These are phyloP conservation scores for Coemansia sp. DNA, from an alignment of 192 early-diverging fungal genomes.

Conservation along the genomic window DNA sequence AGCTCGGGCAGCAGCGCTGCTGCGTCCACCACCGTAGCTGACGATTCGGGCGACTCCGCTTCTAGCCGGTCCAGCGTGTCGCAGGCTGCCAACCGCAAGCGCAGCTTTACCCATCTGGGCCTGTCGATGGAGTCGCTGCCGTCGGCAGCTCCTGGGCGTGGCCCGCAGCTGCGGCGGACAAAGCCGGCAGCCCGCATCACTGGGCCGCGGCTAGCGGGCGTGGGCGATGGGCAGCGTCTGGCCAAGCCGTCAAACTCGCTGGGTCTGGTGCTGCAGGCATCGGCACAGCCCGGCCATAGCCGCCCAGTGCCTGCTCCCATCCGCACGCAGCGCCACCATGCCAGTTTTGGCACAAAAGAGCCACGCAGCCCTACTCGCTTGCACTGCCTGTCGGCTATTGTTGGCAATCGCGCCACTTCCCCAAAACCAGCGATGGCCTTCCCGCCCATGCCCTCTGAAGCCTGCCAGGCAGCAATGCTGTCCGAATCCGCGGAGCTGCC, in stretches of 20 bases:
- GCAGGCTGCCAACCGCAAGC: conserved; percentile 47
- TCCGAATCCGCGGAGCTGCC: conserved; percentile 13
- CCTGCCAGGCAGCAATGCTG: conserved; percentile 53
- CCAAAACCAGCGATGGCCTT: conserved; percentile 32
- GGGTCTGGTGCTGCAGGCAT: conserved; percentile 44
- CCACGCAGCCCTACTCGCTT: conserved; percentile 39
- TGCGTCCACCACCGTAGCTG: conserved; percentile 15
- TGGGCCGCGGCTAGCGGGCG: conserved; percentile 15
- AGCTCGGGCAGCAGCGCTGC: conserved; percentile 36
- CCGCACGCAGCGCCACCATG: conserved; percentile 50
- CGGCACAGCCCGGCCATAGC: conserved; percentile 15
- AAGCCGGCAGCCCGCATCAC: conserved; percentile 35
- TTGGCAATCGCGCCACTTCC: conserved; percentile 7
- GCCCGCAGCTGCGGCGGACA: conserved; percentile 36
- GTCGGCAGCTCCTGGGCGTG: conserved; percentile 2
- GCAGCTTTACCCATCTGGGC: conserved; percentile 54
- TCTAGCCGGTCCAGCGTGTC: conserved; percentile 33
- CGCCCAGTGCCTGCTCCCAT: conserved; percentile 32
- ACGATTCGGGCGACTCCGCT: conserved; percentile 15
- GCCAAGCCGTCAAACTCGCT: conserved; percentile 48
- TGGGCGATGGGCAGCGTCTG: conserved; percentile 18
- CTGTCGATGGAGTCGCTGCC: conserved; percentile 49
- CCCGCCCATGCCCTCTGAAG: conserved; percentile 53
- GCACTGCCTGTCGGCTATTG: conserved; percentile 38
- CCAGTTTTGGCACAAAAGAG: conserved; percentile 19